Evolutionary conservation across 306 rosid genomes (phyloP).

Genomic region (Ziziphus jujuba): DNA sequence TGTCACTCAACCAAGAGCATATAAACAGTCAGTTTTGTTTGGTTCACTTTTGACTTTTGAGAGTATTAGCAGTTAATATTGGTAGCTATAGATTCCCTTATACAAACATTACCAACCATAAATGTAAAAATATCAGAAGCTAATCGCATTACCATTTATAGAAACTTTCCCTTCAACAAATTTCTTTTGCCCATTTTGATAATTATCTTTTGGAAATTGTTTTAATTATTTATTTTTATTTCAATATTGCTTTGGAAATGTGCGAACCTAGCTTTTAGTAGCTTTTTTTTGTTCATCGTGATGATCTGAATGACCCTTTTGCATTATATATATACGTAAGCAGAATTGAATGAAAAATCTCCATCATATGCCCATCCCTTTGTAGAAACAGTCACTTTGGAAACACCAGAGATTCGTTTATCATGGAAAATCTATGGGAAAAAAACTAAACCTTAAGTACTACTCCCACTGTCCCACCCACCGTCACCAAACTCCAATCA

Average conservation of each 20-base stretch:
- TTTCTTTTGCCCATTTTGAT: neutral
- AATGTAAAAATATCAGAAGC: neutral
- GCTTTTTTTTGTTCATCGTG: no score
- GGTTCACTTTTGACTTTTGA: neutral
- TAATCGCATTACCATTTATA: neutral
- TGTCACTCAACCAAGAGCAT: no score
- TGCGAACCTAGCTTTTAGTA: neutral
- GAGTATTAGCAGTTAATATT: neutral
- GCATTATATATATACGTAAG: neutral
- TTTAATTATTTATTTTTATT: neutral
- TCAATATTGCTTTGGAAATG: neutral
- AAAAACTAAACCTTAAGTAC: no score
- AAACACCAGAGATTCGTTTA: constrained; percentile 8
- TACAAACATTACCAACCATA: neutral
- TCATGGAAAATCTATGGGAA: neutral
- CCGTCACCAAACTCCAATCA: no score
- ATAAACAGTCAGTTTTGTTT: no score
- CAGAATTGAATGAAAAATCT: neutral
- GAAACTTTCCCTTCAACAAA: neutral
- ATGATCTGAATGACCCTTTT: no score
- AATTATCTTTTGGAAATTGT: neutral
- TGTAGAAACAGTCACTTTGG: constrained; percentile 20
- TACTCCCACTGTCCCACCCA: no score
- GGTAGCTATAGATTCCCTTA: no score
- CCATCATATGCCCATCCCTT: neutral